Evolutionary conservation across 2,329 filamentous ascomycete genomes (phyloP), one percentile per base, ranked within the genome.

Genomic region (Botrytis sinoallii): DNA sequence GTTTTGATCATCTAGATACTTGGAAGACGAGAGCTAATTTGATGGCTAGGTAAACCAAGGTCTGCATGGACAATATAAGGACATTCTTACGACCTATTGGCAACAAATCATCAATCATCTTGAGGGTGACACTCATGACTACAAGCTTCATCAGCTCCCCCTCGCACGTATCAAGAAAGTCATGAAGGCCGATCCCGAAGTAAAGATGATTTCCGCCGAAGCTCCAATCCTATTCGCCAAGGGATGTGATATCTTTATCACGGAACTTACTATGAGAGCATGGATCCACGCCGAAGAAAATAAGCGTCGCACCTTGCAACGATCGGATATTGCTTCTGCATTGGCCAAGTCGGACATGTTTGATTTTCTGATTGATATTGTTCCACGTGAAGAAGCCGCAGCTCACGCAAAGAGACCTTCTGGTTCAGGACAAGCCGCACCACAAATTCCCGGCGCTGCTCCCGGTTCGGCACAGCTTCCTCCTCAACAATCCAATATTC

Each of bases 231-330:
- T 99, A 22, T 99, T 99, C 80, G 96, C 96, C 70, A 99, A 99
- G 84, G 96, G 95, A 55, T 98, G 96, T 83, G 96, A 99, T 81
- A 98, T 98, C 81, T 99, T 99, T 85, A 99, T 99, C 81, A 98
- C 95, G 1, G 96, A 99, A 84, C 87, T 99, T 75, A 99, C 96
- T 12, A 99, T 99, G 96, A 93, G 96, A 77, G 96, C 96, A 65
- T 99, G 96, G 96, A 99, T 99, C 77, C 96, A 99, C 80, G 96
- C 96, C 25, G 96, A 99, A 82, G 96, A 99, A 84, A 99, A 99
- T 85, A 99, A 99, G 86, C 90, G 96, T 44, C 91, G 96, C 61
- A 99, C 96, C 1, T 86, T 99, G 59, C 96, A 99, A 84, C 90
- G 96, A 69, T 97, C 94, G 73, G 96, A 99, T 81, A 99, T 99